Evolutionary conservation across 306 rosid genomes (phyloP), one percentile per base, ranked within the genome.

Genomic region (Abrus pulchellus): DNA sequence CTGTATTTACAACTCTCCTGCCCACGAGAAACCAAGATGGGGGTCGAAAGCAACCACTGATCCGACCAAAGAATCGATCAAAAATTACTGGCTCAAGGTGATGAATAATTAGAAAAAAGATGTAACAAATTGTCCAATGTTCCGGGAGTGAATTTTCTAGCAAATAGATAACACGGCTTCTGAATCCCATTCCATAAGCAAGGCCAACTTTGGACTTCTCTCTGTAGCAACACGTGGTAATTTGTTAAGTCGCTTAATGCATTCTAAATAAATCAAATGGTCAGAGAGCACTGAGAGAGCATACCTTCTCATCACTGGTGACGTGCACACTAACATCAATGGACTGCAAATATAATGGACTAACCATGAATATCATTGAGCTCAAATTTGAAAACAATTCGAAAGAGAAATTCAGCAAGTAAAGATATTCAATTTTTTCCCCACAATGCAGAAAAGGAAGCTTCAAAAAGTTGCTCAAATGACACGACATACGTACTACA

Each of bases 151-250:
- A 96, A 96, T 86, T 96, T 96, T 86, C 99, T 89, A 9, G 99
- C 99, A 80, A 96, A 96, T 40, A 96, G 88, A 90, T 96, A 93
- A 76, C 99, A 96, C 0, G 99, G 99, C 83, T 90, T 88, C 80
- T 85, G 90, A 78, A 87, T 63, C 48, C 97, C 99, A 36, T 96
- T 96, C 99, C 99, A 88, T 75, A 90, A 81, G 90, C 99, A 96
- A 47, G 98, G 97, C 99, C 98, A 93, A 83, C 77, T 86, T 76
- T 90, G 98, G 44, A 89, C 93, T 87, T 91, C 88, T 80, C 11
- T 96, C 99, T 96, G 98, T 43, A 67, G 52, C 74, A 83, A 36
- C 33, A 81, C 32, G 36, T n/a, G 13, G 57, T n/a, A 44, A 56
- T 48, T 52, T 6, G 54, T 70, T 8, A 76, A 13, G 64, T 54